phyloP scores from a whole-genome alignment of 1,284 basidiomycete genomes.

The Rhodotorula glutinis region DNA sequence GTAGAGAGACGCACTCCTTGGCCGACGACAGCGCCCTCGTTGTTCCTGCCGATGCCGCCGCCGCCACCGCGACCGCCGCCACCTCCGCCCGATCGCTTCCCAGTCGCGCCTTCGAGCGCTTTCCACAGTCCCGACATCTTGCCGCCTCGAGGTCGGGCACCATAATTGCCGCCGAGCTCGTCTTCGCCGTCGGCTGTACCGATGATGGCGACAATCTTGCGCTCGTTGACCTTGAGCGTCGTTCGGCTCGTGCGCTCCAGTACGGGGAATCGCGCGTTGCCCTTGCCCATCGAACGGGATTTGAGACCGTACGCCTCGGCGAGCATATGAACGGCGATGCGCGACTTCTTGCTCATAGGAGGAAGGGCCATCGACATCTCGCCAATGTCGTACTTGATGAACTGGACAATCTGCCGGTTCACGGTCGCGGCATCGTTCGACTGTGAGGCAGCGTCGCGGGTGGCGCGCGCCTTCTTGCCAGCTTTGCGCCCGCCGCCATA shows the following conservation, averaged over 20 bases:
- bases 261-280: conserved; percentile 53
- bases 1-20: conserved; percentile 24
- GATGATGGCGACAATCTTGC: conserved; percentile 31
- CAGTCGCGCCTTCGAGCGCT: conserved; percentile 54
- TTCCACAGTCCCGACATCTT: conserved; percentile 37
- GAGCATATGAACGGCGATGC: conserved; percentile 72
- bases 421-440: conserved; percentile 48
- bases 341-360: conserved; percentile 66
- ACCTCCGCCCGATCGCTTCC: conserved; percentile 51
- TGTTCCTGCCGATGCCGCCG: conserved; percentile 15
- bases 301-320: conserved; percentile 71
- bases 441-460: conserved; percentile 54
- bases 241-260: conserved; percentile 34
- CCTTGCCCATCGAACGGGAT: conserved; percentile 70
- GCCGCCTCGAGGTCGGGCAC: conserved; percentile 53
- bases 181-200: conserved; percentile 43
- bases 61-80: conserved; percentile 16
- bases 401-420: conserved; percentile 66
- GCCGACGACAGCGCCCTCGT: conserved; percentile 36
- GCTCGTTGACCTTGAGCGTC: conserved; percentile 23
- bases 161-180: conserved; percentile 55
- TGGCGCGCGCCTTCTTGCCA: conserved; percentile 28
- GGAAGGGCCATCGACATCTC: conserved; percentile 63
- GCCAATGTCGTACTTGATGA: conserved; percentile 59
- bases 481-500: background rate